These are phyloP conservation scores for Paramyrothecium roridum DNA, from an alignment of 2,329 filamentous ascomycete genomes.

Conservation along the genomic window DNA sequence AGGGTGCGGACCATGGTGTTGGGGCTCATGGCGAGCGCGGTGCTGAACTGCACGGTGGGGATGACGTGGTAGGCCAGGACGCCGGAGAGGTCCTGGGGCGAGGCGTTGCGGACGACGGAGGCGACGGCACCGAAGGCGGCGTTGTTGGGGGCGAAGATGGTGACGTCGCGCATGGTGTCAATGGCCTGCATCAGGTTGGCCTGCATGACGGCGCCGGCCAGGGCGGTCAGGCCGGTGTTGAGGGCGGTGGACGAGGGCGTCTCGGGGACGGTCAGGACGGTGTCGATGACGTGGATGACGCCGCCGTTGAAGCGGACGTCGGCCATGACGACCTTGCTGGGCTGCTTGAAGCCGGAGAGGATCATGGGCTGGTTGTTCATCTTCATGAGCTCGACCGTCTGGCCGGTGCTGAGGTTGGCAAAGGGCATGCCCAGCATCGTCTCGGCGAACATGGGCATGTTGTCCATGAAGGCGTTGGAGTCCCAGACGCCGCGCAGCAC, in stretches of 20 bases:
- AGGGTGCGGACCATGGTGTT: not conserved
- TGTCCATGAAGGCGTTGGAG: not conserved
- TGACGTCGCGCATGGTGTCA: not conserved
- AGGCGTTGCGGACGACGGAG: not conserved
- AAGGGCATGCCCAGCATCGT: not conserved
- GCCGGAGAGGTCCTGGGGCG: slow-evolving; percentile 1
- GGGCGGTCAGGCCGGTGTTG: not conserved
- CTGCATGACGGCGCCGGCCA: not conserved
- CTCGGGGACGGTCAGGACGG: not conserved
- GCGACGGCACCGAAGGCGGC: not conserved
- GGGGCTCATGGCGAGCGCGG: not conserved
- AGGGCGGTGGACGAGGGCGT: not conserved
- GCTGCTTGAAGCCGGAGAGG: slow-evolving; percentile 1
- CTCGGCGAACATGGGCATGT: not conserved
- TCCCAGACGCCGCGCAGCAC: not conserved
- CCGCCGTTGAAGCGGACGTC: slow-evolving; percentile 1
- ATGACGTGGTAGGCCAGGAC: slow-evolving; percentile 1
- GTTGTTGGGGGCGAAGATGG: slow-evolving; percentile 1
- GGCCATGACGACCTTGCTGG: not conserved
- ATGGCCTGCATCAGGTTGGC: not conserved
- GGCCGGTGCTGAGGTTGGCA: not conserved
- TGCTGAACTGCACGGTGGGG: not conserved
- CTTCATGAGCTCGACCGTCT: not conserved
- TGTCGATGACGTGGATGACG: not conserved
- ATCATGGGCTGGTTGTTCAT: not conserved